Evolutionary conservation across 345 rosid species (phyloP).

Genomic region (Litchi chinensis): DNA sequence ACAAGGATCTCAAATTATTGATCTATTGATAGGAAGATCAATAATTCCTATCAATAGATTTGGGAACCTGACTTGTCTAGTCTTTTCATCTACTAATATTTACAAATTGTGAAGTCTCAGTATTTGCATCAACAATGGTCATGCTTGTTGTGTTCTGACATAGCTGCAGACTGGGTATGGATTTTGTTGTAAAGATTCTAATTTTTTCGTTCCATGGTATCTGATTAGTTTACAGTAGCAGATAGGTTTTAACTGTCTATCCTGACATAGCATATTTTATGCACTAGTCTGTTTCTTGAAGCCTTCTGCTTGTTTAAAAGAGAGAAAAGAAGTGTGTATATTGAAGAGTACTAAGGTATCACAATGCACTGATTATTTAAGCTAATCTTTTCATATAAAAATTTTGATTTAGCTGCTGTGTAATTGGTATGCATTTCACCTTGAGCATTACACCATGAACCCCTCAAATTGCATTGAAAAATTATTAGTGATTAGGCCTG

Average conservation of each 20-base stretch:
- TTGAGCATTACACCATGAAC: not conserved
- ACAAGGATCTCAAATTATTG: too few species aligned
- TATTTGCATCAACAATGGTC: not conserved
- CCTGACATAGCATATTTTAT: not conserved
- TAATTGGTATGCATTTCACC: not conserved
- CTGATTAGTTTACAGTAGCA: not conserved
- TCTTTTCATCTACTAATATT: too few species aligned
- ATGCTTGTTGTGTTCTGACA: not conserved
- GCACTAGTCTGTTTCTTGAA: not conserved
- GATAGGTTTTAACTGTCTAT: not conserved
- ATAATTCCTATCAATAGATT: too few species aligned
- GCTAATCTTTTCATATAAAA: not conserved
- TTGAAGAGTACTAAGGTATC: not conserved
- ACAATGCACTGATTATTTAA: not conserved
- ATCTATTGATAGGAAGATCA: too few species aligned
- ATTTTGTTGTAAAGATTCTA: not conserved
- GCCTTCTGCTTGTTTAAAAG: not conserved
- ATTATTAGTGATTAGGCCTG: not conserved
- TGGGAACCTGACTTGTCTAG: too few species aligned
- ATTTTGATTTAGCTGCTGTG: not conserved
- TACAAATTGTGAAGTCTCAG: too few species aligned
- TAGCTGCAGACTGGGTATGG: not conserved
- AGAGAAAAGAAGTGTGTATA: not conserved
- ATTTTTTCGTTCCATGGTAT: not conserved
- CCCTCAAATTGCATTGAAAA: not conserved